A percentile compares a stretch with the other conserved stretches of the same genome.
These are phyloP conservation scores for Kandelia obovata DNA, from an alignment of 345 rosid genomes.

Conservation along the genomic window DNA sequence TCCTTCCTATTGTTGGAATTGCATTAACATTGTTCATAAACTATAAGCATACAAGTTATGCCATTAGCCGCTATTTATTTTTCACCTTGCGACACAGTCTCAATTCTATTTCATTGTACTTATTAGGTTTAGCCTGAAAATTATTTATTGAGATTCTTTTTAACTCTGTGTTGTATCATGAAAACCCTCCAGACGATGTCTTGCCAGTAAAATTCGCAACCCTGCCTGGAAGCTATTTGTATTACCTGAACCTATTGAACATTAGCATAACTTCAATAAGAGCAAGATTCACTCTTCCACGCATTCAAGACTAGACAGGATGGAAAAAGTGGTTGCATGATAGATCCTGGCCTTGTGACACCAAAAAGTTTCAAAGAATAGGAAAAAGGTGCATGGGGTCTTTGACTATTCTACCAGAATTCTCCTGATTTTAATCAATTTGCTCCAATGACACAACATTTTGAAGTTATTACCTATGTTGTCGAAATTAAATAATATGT, in stretches of 20 bases:
- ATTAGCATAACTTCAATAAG: conserved; percentile 11
- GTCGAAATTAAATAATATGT: background rate
- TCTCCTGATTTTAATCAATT: background rate
- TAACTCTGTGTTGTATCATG: too few species aligned
- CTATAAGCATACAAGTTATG: too few species aligned
- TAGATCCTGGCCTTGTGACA: conserved; percentile 19
- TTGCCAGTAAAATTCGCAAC: background rate
- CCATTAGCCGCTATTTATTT: too few species aligned
- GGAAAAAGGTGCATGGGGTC: background rate
- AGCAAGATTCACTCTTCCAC: background rate
- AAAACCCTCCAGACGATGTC: background rate
- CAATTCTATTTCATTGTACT: too few species aligned
- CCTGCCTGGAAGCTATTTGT: background rate
- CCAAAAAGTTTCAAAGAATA: background rate
- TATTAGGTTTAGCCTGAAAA: too few species aligned
- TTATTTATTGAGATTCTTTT: too few species aligned
- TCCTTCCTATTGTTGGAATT: too few species aligned
- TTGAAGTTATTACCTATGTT: conserved; percentile 6
- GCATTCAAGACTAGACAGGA: background rate
- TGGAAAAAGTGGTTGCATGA: conserved; percentile 11
- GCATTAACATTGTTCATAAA: too few species aligned
- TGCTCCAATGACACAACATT: conserved; percentile 10
- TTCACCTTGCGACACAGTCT: too few species aligned
- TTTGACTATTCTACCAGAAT: conserved; percentile 10
- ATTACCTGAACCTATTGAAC: conserved; percentile 11